Evolutionary conservation across 2,329 filamentous ascomycete genomes (phyloP).

Genomic region (Tolypocladium sp.): DNA sequence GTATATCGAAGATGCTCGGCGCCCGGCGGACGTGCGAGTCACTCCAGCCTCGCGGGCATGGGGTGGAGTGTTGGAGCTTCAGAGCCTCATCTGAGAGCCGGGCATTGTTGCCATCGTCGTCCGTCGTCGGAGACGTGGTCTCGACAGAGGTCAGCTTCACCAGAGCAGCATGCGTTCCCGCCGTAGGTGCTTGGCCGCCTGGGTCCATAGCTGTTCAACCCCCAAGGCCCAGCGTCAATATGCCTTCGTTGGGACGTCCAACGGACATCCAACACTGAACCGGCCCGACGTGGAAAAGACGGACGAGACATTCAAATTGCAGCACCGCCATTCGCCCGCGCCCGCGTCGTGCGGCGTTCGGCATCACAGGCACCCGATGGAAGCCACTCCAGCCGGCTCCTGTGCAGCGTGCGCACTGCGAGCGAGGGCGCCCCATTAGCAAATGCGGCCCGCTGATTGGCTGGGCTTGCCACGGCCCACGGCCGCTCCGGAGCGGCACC

Average conservation of each 20-base stretch:
- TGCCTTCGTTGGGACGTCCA: background rate
- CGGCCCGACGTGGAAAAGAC: background rate
- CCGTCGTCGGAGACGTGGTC: too few relatives aligned
- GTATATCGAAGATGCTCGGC: background rate
- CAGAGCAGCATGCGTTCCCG: too few relatives aligned
- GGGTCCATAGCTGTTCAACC: background rate
- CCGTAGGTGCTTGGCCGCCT: too few relatives aligned
- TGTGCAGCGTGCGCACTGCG: too few relatives aligned
- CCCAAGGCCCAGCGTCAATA: background rate
- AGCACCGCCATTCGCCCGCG: background rate
- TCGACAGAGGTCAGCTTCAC: too few relatives aligned
- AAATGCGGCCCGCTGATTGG: slow-evolving; percentile 18
- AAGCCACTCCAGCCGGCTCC: background rate
- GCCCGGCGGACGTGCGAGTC: background rate
- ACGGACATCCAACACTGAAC: background rate
- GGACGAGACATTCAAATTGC: background rate
- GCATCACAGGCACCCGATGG: background rate
- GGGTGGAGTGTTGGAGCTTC: background rate
- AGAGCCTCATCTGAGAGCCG: too few relatives aligned
- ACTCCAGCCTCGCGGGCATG: background rate
- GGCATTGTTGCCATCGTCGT: too few relatives aligned
- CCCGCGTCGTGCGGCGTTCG: background rate
- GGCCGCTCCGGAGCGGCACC: background rate
- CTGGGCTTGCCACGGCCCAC: background rate
- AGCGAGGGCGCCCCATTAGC: slow-evolving; percentile 10